These are phyloP conservation scores for Aspergillus chevalieri DNA, from an alignment of 2,329 filamentous ascomycete species.

Conservation along the genomic window DNA sequence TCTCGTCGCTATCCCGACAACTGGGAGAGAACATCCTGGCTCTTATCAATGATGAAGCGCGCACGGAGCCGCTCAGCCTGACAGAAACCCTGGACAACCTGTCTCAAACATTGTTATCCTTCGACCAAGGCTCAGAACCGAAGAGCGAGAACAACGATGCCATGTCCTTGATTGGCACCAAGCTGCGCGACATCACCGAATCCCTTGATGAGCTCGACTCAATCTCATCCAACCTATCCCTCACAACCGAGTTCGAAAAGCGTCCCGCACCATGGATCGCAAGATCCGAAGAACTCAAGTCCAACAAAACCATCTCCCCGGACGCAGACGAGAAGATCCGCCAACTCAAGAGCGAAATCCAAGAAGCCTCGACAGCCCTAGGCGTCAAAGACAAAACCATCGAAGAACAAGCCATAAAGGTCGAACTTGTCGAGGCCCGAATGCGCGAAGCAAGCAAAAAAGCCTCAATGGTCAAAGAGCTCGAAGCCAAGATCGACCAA, in stretches of 20 bases:
- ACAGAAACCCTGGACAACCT: conserved; percentile 61
- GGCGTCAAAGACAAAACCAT: conserved; percentile 73
- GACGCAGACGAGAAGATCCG: conserved; percentile 82
- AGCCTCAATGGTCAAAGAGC: conserved; percentile 47
- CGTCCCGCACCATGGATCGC: conserved; percentile 73
- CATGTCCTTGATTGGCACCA: conserved; percentile 62
- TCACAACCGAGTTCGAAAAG: conserved; percentile 73
- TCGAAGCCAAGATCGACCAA: conserved; percentile 38
- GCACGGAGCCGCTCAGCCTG: conserved; percentile 61
- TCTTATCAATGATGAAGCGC: conserved; percentile 66
- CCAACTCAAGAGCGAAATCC: conserved; percentile 71
- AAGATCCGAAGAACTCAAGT: conserved; percentile 72
- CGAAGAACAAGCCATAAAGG: conserved; percentile 81
- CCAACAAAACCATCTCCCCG: conserved; percentile 71
- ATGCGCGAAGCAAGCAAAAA: conserved; percentile 80
- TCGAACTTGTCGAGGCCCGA: conserved; percentile 82
- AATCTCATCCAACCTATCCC: conserved; percentile 63
- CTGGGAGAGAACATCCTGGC: conserved; percentile 62
- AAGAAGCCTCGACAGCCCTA: conserved; percentile 66
- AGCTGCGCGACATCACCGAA: conserved; percentile 58
- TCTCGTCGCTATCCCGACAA: conserved; percentile 61
- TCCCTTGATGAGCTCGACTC: conserved; percentile 65
- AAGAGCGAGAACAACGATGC: conserved; percentile 46
- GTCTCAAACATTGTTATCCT: conserved; percentile 23
- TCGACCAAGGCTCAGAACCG: conserved; percentile 19